Evolutionary conservation across 2,329 filamentous ascomycete genomes (phyloP).

Genomic region (Pleurostoma richardsiae): DNA sequence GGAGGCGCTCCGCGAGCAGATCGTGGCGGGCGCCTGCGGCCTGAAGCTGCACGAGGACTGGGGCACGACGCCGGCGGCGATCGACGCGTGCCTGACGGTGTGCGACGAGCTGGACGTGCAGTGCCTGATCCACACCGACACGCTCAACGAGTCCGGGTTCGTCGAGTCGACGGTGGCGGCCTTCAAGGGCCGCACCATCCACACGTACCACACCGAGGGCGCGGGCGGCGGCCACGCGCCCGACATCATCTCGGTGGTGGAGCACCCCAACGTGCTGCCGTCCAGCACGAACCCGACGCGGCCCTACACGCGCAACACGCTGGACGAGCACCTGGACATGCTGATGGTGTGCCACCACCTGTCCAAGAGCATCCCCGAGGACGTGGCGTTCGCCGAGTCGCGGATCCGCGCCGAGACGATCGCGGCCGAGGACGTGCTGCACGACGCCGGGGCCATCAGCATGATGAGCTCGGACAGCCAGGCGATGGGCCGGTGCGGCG

Average conservation of each 20-base stretch:
- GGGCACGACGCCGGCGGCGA: slow-evolving; percentile 86
- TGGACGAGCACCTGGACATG: slow-evolving; percentile 97
- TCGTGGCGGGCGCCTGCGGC: slow-evolving; percentile 78
- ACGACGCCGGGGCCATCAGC: slow-evolving; percentile 89
- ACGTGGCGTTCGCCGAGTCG: slow-evolving; percentile 90
- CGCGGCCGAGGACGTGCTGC: slow-evolving; percentile 90
- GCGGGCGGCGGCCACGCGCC: slow-evolving; percentile 92
- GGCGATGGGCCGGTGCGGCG: slow-evolving; percentile 93
- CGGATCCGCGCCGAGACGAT: slow-evolving; percentile 95
- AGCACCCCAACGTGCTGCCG: slow-evolving; percentile 82
- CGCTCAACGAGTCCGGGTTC: slow-evolving; percentile 94
- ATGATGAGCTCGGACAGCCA: slow-evolving; percentile 98
- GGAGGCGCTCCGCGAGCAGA: slow-evolving; percentile 70
- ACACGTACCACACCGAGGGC: slow-evolving; percentile 96
- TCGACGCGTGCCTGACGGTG: slow-evolving; percentile 78
- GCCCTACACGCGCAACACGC: slow-evolving; percentile 84
- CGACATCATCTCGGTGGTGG: slow-evolving; percentile 92
- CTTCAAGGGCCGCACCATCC: slow-evolving; percentile 82
- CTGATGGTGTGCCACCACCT: slow-evolving; percentile 97
- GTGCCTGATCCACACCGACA: slow-evolving; percentile 92
- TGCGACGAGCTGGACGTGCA: slow-evolving; percentile 92
- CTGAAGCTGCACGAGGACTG: slow-evolving; percentile 96
- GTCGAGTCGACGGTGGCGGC: slow-evolving; percentile 86
- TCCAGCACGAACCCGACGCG: slow-evolving; percentile 89
- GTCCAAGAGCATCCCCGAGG: slow-evolving; percentile 87